Conservation (phyloP, 139 green algal genomes). For the Trebouxia sp. region DNA sequence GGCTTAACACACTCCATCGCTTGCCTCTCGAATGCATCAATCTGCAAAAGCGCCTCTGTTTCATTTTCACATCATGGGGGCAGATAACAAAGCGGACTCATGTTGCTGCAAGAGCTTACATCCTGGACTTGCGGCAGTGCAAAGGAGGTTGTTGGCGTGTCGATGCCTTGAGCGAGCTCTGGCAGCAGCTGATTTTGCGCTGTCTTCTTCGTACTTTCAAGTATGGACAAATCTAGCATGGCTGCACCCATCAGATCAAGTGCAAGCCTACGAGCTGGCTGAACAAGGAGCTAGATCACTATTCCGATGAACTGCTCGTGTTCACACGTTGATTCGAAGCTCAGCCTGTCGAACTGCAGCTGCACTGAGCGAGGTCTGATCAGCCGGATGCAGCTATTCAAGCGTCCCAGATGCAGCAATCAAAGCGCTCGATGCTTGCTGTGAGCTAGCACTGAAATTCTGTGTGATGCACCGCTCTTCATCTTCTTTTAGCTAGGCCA, state of each 20-base stretch:
- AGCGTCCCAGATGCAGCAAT: no score
- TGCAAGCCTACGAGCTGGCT: no score
- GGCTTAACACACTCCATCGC: conserved; percentile 97
- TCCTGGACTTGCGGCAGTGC: conserved; percentile 41
- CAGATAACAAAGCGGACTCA: neutral
- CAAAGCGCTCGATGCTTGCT: no score
- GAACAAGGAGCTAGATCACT: no score
- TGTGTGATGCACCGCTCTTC: no score
- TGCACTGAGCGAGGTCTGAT: no score
- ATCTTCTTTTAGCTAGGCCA: no score
- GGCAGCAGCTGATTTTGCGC: neutral
- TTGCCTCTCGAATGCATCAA: conserved; percentile 92
- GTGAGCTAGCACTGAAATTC: no score
- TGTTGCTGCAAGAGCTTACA: neutral
- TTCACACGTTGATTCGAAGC: no score
- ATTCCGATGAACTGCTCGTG: neutral
- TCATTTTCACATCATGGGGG: no score
- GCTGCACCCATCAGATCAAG: neutral
- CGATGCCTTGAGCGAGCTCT: neutral
- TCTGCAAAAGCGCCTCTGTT: conserved; percentile 63
- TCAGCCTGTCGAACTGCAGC: neutral
- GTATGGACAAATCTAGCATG: conserved; percentile 28
- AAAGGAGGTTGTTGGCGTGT: neutral
- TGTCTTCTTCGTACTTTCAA: neutral
- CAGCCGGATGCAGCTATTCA: no score